These are phyloP conservation scores for Colletotrichum melonis DNA, from an alignment of 2,329 filamentous ascomycete species.

Conservation along the genomic window DNA sequence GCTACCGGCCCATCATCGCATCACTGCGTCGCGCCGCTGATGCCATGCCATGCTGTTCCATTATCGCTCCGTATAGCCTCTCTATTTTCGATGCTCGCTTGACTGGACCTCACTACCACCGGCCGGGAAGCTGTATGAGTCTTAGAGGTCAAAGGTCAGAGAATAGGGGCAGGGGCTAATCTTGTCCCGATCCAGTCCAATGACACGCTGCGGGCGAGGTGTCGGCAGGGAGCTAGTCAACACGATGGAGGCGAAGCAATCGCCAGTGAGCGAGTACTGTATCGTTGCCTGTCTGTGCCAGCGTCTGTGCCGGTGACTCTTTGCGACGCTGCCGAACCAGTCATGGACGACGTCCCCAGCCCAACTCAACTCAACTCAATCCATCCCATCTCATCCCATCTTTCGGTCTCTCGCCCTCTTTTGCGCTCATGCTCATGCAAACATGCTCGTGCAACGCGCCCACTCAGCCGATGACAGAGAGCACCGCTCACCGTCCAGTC, in stretches of 20 bases:
- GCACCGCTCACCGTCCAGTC: conserved; percentile 19
- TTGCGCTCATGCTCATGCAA: conserved; percentile 14
- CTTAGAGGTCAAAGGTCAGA: conserved; percentile 17
- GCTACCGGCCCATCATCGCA: conserved; percentile 25
- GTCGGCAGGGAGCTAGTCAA: conserved; percentile 27
- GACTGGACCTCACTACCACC: background rate
- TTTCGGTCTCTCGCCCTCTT: conserved; percentile 3
- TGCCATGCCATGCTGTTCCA: conserved; percentile 2
- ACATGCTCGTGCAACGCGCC: conserved; percentile 20
- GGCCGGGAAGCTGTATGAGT: conserved; percentile 11
- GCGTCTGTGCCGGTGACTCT: conserved; percentile 22
- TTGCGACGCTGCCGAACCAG: conserved; percentile 19
- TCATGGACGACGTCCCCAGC: conserved; percentile 18
- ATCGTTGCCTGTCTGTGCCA: conserved; percentile 28
- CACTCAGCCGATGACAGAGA: conserved; percentile 30
- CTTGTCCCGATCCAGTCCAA: conserved; percentile 22
- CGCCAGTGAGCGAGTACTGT: conserved; percentile 25
- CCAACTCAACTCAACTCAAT: background rate
- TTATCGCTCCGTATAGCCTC: conserved; percentile 16
- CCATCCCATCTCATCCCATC: conserved; percentile 5
- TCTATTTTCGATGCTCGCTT: conserved; percentile 18
- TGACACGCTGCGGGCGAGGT: conserved; percentile 11
- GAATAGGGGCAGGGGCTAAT: conserved; percentile 10
- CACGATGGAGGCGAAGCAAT: conserved; percentile 36
- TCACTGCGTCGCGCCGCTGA: conserved; percentile 29